These are phyloP conservation scores for Cucumis sativus DNA, from an alignment of 306 rosid species.

Conservation along the genomic window DNA sequence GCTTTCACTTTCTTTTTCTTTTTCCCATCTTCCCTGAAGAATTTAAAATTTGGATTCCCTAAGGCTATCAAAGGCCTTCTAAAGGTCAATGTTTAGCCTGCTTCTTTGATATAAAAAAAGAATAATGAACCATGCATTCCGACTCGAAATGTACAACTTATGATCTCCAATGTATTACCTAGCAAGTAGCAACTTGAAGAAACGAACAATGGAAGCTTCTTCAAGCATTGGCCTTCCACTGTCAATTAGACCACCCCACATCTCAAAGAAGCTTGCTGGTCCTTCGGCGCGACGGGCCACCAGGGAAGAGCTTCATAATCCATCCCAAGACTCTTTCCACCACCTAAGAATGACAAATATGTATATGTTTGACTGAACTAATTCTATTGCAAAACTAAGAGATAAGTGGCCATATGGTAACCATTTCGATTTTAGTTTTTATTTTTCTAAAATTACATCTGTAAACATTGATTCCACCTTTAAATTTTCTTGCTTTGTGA, in stretches of 20 bases:
- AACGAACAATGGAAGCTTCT: background rate
- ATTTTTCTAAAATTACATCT: no score
- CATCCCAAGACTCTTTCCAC: constrained; percentile 97
- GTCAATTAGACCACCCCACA: background rate
- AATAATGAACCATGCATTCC: background rate
- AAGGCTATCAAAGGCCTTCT: background rate
- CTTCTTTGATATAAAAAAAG: background rate
- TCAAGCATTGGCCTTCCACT: background rate
- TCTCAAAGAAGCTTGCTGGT: constrained; percentile 79
- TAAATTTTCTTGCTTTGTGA: no score
- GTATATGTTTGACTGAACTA: background rate
- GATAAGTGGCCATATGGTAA: background rate
- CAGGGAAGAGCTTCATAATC: constrained; percentile 96
- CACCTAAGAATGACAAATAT: constrained; percentile 35
- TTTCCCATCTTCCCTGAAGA: constrained; percentile 1
- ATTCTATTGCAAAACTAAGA: background rate
- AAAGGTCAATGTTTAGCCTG: background rate
- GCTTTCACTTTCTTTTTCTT: background rate
- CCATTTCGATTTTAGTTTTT: no score
- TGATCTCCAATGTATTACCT: background rate
- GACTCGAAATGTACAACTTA: constrained; percentile 6
- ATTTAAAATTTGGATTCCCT: background rate
- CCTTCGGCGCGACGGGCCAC: constrained; percentile 85
- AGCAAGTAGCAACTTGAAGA: background rate
- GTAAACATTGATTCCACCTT: no score